phyloP scores from a whole-genome alignment of 2,329 filamentous ascomycete genomes.

The Dactylellina cionopaga region DNA sequence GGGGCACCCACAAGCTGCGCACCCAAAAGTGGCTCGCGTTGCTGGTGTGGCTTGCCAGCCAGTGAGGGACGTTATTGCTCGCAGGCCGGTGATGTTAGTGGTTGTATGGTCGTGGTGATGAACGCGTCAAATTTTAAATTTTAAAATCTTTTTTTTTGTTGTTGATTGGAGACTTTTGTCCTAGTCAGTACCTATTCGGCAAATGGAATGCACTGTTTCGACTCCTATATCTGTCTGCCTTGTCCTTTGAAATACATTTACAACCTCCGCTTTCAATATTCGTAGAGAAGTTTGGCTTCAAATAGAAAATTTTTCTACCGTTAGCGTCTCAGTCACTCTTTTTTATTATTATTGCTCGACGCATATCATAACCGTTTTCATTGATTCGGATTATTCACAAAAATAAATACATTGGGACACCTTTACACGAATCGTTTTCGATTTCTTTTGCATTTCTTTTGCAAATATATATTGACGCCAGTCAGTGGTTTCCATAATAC shows the following conservation, averaged over 20 bases:
- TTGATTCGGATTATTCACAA: too few relatives aligned
- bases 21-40: too few relatives aligned
- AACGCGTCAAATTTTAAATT: too few relatives aligned
- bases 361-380: slow-evolving; percentile 6
- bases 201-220: too few relatives aligned
- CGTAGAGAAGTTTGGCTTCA: slow-evolving; percentile 30
- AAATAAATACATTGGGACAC: slow-evolving; percentile 34
- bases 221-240: slow-evolving; percentile 34
- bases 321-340: slow-evolving; percentile 49
- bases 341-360: slow-evolving; percentile 34
- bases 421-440: slow-evolving; percentile 31
- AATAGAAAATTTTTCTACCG: slow-evolving; percentile 50
- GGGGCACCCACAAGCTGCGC: too few relatives aligned
- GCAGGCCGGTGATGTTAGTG: too few relatives aligned
- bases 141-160: too few relatives aligned
- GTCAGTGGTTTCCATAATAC: slow-evolving; percentile 30
- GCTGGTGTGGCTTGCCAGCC: too few relatives aligned
- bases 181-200: slow-evolving; percentile 51
- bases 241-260: slow-evolving; percentile 22
- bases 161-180: too few relatives aligned
- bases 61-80: too few relatives aligned
- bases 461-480: slow-evolving; percentile 37
- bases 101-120: too few relatives aligned
- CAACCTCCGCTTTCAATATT: slow-evolving; percentile 40
- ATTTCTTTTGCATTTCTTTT: neutral